phyloP scores from a whole-genome alignment of 768 basidiomycete genomes.

The Phlegmacium glaucopus region DNA sequence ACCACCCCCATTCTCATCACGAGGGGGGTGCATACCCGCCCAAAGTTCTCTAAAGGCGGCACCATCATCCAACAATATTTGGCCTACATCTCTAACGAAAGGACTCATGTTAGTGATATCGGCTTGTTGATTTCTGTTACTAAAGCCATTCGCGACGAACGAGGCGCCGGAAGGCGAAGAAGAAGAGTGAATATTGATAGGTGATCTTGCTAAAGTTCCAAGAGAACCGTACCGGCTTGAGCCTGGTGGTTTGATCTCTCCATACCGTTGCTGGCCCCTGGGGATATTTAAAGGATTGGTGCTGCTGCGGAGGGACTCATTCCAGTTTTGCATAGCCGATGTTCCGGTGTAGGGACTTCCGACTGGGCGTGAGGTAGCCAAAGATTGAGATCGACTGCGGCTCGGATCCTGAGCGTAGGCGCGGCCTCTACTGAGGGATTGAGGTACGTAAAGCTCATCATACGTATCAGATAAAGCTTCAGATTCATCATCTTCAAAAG shows the following conservation, averaged over 20 bases:
- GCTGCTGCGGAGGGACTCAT: conserved; percentile 47
- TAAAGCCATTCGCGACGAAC: conserved; percentile 43
- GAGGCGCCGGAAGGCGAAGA: conserved; percentile 44
- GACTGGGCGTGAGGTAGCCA: conserved; percentile 59
- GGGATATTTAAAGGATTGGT: conserved; percentile 57
- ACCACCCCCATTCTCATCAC: conserved; percentile 57
- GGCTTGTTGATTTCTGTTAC: conserved; percentile 36
- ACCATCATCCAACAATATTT: conserved; percentile 73
- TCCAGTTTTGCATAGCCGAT: conserved; percentile 56
- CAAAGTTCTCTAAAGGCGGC: conserved; percentile 72
- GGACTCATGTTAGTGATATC: conserved; percentile 81
- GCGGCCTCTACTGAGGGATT: conserved; percentile 53
- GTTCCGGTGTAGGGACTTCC: conserved; percentile 43
- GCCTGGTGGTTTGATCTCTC: conserved; percentile 61
- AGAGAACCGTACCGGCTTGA: conserved; percentile 63
- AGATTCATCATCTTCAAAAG: conserved; percentile 79
- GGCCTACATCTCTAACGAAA: conserved; percentile 79
- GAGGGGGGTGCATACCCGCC: conserved; percentile 63
- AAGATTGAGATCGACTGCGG: conserved; percentile 74
- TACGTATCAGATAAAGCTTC: conserved; percentile 61
- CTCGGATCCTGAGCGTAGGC: conserved; percentile 59
- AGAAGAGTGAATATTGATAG: conserved; percentile 47
- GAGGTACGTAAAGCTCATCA: conserved; percentile 50
- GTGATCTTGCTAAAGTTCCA: conserved; percentile 53
- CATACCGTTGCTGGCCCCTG: conserved; percentile 39